Percentiles rank a stretch among this genome's conserved stretches.
phyloP scores from a whole-genome alignment of 2,329 filamentous ascomycete species.

The Fusarium sp. region DNA sequence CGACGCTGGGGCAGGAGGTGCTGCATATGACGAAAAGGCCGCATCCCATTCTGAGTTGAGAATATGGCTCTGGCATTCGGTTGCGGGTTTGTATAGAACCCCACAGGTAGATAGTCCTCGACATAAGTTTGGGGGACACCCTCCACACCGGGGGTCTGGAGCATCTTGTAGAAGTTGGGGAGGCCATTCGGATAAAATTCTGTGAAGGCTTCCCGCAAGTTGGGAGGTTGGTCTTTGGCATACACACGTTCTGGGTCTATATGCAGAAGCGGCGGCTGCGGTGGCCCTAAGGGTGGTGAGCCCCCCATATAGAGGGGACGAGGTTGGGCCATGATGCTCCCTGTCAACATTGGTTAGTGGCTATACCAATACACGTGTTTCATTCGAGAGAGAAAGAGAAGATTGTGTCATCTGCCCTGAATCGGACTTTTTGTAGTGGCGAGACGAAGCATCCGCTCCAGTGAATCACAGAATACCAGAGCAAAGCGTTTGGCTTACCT shows the following conservation, averaged over 20 bases:
- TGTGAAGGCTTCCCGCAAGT: slow-evolving; percentile 48
- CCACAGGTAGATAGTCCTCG: slow-evolving; percentile 55
- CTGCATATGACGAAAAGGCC: slow-evolving; percentile 50
- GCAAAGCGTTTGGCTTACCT: slow-evolving; percentile 20
- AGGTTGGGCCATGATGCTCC: slow-evolving; percentile 37
- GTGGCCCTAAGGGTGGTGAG: slow-evolving; percentile 25
- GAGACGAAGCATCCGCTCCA: neutral
- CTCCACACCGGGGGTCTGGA: slow-evolving; percentile 41
- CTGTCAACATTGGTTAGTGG: slow-evolving; percentile 27
- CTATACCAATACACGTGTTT: neutral
- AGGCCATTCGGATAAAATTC: slow-evolving; percentile 57
- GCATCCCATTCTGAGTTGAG: slow-evolving; percentile 56
- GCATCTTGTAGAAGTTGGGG: slow-evolving; percentile 56
- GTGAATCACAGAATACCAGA: neutral
- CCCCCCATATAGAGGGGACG: slow-evolving; percentile 17
- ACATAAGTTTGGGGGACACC: slow-evolving; percentile 52
- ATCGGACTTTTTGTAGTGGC: neutral
- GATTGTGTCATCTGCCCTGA: neutral
- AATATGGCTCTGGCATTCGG: slow-evolving; percentile 55
- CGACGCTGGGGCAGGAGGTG: slow-evolving; percentile 51
- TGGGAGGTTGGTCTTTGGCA: slow-evolving; percentile 45
- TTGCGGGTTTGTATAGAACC: slow-evolving; percentile 57
- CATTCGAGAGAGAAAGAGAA: neutral
- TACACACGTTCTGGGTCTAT: slow-evolving; percentile 41
- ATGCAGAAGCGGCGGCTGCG: slow-evolving; percentile 33